Base-by-base conservation (phyloP, 768 basidiomycete species). In the Lactarius psammicola region DNA sequence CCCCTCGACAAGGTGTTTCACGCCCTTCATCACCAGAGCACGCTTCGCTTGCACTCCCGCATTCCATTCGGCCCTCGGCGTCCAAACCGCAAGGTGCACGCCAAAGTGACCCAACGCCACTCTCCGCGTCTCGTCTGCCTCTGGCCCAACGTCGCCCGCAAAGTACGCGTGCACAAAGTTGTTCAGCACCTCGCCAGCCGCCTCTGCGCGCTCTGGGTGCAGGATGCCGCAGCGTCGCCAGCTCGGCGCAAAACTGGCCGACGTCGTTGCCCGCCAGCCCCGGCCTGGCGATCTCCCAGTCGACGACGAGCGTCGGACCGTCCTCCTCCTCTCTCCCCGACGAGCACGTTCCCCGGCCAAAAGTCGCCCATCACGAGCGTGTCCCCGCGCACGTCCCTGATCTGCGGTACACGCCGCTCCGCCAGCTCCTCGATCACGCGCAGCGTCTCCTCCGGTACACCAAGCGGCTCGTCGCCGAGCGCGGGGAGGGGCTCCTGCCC, bases 331-430 rank as follows among this genome's bases (percentile, higher is more conserved):
- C 74, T 13, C 80, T n/a, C 71, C 13, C 69, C 73, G n/a, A 88
- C 69, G 66, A 88, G 76, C 55, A 89, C 68, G 70, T 90, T 89
- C 0, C 87, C 88, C 1, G 88, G 82, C 87, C 88, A 90, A 69
- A 89, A 86, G 72, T 90, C 89, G 0, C 89, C 88, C 84, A 85
- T 85, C n/a, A 75, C 76, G 64, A 76, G 56, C 13, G 75, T 28
- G 10, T 59, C 70, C 56, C 78, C 77, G 40, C 71, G 63, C 33
- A 72, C 72, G 30, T 72, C 72, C 30, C 65, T 54, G 38, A 83
- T 80, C n/a, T 68, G 74, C 28, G 70, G 54, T 11, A 71, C 66
- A 62, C 73, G 75, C 54, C 68, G 73, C 44, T 73, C 68, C 10
- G 74, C 77, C 31, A 82, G 36, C 56, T 69, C 74, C 9, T 71